Conservation (phyloP, 1,284 basidiomycete species). For the Pseudozyma sp. region DNA sequence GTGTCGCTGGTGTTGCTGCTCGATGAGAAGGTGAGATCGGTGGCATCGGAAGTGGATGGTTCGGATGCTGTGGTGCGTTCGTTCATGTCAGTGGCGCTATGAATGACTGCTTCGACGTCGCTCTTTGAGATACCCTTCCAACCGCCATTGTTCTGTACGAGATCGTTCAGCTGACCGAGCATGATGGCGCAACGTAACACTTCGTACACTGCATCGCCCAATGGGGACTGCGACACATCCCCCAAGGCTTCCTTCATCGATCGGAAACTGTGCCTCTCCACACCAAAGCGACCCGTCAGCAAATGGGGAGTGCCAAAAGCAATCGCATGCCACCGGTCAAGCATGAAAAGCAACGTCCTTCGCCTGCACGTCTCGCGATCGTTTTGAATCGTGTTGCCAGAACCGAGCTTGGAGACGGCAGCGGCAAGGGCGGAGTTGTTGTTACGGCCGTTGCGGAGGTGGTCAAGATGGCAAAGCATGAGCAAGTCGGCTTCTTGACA, state of each 20-base stretch:
- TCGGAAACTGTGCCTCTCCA: conserved; percentile 40
- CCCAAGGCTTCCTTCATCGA: conserved; percentile 44
- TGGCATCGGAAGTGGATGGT: neutral
- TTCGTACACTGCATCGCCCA: conserved; percentile 38
- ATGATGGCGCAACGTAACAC: conserved; percentile 47
- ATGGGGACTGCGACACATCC: conserved; percentile 27
- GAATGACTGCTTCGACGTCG: conserved; percentile 49
- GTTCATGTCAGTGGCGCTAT: conserved; percentile 33
- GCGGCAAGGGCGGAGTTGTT: conserved; percentile 53
- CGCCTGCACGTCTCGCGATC: conserved; percentile 39
- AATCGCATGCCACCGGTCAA: conserved; percentile 55
- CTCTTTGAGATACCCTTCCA: conserved; percentile 46
- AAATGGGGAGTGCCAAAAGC: conserved; percentile 47
- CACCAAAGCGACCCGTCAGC: conserved; percentile 39
- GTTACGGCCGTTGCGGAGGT: conserved; percentile 44
- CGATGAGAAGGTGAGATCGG: neutral
- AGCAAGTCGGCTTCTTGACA: conserved; percentile 51
- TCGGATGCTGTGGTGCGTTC: conserved; percentile 15
- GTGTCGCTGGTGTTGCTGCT: conserved; percentile 6
- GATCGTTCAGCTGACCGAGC: conserved; percentile 47
- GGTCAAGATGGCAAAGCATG: conserved; percentile 55
- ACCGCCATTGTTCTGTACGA: conserved; percentile 41
- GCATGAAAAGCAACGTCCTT: conserved; percentile 43
- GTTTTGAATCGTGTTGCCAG: conserved; percentile 20
- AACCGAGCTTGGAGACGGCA: conserved; percentile 52